Conservation (phyloP, 495 filamentous ascomycete species). For the Pyrenula massariospora region DNA sequence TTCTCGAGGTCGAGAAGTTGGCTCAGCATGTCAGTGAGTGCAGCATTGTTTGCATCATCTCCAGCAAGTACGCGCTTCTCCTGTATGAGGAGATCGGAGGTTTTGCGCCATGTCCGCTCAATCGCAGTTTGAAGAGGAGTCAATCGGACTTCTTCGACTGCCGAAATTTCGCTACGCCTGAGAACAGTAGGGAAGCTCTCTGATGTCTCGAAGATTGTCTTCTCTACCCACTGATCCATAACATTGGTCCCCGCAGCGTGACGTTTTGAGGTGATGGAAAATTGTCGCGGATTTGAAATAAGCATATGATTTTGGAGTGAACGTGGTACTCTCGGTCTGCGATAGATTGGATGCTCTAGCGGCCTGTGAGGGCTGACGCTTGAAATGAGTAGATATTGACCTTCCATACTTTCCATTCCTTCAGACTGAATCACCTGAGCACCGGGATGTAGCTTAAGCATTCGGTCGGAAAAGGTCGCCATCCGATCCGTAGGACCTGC, state of each 20-base stretch:
- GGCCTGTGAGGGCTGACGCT: slow-evolving; percentile 73
- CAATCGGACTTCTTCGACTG: slow-evolving; percentile 50
- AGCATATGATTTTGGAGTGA: slow-evolving; percentile 77
- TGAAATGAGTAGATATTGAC: slow-evolving; percentile 82
- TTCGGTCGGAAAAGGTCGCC: slow-evolving; percentile 75
- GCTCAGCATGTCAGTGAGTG: slow-evolving; percentile 61
- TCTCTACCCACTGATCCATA: slow-evolving; percentile 69
- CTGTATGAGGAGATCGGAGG: slow-evolving; percentile 63
- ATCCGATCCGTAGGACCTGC: slow-evolving; percentile 64
- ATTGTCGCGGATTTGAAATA: slow-evolving; percentile 56
- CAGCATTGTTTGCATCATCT: slow-evolving; percentile 50
- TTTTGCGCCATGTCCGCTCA: slow-evolving; percentile 85
- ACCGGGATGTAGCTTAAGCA: slow-evolving; percentile 82
- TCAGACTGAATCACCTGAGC: slow-evolving; percentile 69
- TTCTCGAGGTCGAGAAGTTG: slow-evolving; percentile 58
- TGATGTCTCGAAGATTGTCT: slow-evolving; percentile 70
- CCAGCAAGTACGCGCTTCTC: slow-evolving; percentile 67
- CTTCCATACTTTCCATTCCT: slow-evolving; percentile 72
- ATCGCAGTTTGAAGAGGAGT: slow-evolving; percentile 76
- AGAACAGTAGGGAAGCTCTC: slow-evolving; percentile 89
- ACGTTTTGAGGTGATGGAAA: slow-evolving; percentile 60
- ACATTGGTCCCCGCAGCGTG: slow-evolving; percentile 51
- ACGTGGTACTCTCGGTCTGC: slow-evolving; percentile 70
- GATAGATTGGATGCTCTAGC: slow-evolving; percentile 74
- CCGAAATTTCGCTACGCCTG: slow-evolving; percentile 72